phyloP scores from a whole-genome alignment of 768 basidiomycete species.

The Leccinum truebloodii region DNA sequence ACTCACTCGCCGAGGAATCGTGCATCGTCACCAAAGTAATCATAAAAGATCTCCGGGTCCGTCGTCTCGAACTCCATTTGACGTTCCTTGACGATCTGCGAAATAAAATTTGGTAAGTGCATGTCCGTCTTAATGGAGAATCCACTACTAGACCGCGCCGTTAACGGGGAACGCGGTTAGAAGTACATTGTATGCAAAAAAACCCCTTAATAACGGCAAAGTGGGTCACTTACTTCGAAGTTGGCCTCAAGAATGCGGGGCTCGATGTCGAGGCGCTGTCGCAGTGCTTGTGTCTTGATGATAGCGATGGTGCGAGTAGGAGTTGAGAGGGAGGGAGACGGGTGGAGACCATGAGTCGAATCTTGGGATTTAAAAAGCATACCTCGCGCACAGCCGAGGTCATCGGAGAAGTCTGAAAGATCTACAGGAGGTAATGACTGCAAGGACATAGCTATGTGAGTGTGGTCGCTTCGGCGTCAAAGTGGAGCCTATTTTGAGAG shows the following conservation, averaged over 20 bases:
- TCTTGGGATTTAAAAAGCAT: constrained; percentile 9
- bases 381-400: constrained; percentile 4
- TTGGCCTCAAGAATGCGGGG: constrained; percentile 74
- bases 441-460: constrained; percentile 23
- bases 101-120: constrained; percentile 17
- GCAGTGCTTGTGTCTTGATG: constrained; percentile 78
- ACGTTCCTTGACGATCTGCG: constrained; percentile 80
- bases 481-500: constrained; percentile 2
- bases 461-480: constrained; percentile 10
- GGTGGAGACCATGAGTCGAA: neutral
- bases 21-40: constrained; percentile 79
- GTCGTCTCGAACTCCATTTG: constrained; percentile 87
- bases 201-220: constrained; percentile 9
- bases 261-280: constrained; percentile 79
- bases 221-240: constrained; percentile 62
- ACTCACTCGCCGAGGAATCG: constrained; percentile 76
- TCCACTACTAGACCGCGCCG: constrained; percentile 11
- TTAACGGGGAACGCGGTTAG: constrained; percentile 4
- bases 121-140: constrained; percentile 15
- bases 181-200: neutral
- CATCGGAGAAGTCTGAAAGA: constrained; percentile 20
- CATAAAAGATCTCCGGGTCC: constrained; percentile 76
- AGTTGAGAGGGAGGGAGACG: constrained; percentile 13
- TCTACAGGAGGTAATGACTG: constrained; percentile 17
- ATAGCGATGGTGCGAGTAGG: constrained; percentile 75